Conservation (phyloP, 768 basidiomycete genomes). For the Rhodotorula paludigena region DNA sequence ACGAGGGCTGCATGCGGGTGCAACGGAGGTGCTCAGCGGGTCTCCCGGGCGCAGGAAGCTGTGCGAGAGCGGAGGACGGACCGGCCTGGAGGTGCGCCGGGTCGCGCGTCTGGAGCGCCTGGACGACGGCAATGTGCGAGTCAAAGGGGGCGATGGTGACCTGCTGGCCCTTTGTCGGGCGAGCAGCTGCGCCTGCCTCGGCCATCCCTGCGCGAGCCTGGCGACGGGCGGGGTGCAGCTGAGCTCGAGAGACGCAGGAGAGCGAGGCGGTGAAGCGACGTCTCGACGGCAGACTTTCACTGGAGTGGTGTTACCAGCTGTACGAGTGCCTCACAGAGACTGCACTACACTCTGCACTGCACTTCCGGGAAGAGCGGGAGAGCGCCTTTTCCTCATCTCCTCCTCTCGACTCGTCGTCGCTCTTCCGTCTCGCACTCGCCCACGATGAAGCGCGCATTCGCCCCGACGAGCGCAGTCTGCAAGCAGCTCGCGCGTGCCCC, state of each 20-base stretch:
- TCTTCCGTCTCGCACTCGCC: neutral
- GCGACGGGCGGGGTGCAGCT: neutral
- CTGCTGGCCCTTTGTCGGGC: neutral
- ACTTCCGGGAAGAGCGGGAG: neutral
- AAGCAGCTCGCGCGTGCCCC: neutral
- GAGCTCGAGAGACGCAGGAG: no score
- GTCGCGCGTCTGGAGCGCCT: slow-evolving; percentile 23
- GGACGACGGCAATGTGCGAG: slow-evolving; percentile 13
- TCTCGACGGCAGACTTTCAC: no score
- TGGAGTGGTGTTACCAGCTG: no score
- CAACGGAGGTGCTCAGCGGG: neutral
- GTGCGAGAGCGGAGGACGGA: neutral
- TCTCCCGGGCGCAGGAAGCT: neutral
- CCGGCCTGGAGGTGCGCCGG: slow-evolving; percentile 11
- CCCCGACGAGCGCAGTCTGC: neutral
- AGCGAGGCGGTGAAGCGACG: no score
- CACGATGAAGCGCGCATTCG: slow-evolving; percentile 4
- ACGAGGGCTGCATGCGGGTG: slow-evolving; percentile 1
- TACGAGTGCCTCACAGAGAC: no score
- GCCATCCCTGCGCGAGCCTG: neutral
- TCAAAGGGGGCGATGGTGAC: slow-evolving; percentile 20
- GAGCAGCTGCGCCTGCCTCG: neutral
- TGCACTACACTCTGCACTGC: no score
- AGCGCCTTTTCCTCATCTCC: neutral
- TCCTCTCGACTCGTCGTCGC: neutral